Conservation (phyloP, 192 early-diverging fungal genomes). For the Phycomyces nitens region DNA sequence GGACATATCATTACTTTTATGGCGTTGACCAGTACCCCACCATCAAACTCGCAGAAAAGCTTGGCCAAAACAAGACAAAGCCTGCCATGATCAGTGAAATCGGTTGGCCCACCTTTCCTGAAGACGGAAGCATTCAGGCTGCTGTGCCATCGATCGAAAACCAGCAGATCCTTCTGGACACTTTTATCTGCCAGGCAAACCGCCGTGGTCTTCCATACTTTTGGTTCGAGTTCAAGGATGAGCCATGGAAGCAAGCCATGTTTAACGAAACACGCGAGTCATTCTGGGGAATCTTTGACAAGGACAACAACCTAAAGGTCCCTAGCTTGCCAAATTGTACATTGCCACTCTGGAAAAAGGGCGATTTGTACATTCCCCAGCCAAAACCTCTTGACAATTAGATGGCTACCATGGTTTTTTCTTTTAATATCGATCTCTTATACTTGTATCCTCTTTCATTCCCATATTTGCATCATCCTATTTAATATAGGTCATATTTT, state of each 20-base stretch:
- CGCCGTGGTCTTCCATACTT: conserved; percentile 30
- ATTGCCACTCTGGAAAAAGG: conserved; percentile 6
- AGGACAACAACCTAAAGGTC: conserved; percentile 10
- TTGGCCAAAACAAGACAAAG: not conserved
- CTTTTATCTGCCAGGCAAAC: conserved; percentile 37
- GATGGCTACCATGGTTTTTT: no score
- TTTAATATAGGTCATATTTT: no score
- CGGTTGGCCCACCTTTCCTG: conserved; percentile 42
- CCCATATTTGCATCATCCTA: no score
- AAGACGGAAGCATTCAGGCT: conserved; percentile 1
- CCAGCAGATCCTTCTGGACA: conserved; percentile 31
- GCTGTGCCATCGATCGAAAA: conserved; percentile 34
- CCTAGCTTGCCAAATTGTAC: conserved; percentile 13
- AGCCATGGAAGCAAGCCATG: conserved; percentile 38
- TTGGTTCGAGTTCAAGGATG: conserved; percentile 47
- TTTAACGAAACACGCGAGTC: conserved; percentile 16
- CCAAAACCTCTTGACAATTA: not conserved
- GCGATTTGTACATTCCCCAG: conserved; percentile 11
- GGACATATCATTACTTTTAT: conserved; percentile 40
- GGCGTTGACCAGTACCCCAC: conserved; percentile 9
- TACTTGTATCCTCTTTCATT: no score
- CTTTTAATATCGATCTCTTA: no score
- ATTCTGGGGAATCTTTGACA: conserved; percentile 19
- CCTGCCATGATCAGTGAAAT: conserved; percentile 39
- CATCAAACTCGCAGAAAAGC: conserved; percentile 1